Evolutionary conservation across 2,329 filamentous ascomycete genomes (phyloP).

Genomic region (Didymella lethalis): DNA sequence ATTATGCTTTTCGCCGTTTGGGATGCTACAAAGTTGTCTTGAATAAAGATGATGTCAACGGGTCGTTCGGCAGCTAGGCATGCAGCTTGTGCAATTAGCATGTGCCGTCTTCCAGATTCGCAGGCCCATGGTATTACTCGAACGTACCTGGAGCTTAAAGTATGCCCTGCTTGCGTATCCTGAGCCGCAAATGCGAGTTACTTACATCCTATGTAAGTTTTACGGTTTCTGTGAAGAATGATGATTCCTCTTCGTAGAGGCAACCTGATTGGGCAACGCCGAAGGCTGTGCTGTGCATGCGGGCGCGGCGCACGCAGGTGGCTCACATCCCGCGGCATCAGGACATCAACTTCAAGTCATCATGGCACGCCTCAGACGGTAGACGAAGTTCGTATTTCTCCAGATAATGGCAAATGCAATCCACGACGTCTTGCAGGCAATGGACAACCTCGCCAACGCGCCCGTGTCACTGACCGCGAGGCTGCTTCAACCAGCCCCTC

Average conservation of each 20-base stretch:
- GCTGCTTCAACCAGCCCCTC: not conserved
- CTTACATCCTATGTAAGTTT: not conserved
- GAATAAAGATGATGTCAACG: not conserved
- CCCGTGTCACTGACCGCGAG: not conserved
- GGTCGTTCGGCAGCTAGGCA: not conserved
- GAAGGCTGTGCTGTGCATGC: not conserved
- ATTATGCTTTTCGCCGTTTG: not conserved
- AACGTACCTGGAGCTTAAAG: not conserved
- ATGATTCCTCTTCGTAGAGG: not conserved
- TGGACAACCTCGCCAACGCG: constrained; percentile 5
- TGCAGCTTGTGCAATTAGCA: not conserved
- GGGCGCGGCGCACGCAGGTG: not conserved
- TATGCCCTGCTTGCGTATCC: too few relatives aligned
- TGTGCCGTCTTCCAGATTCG: not conserved
- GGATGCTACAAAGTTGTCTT: not conserved
- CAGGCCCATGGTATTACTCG: not conserved
- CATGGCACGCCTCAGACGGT: not conserved
- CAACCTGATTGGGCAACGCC: not conserved
- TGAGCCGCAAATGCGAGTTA: not conserved
- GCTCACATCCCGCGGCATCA: not conserved
- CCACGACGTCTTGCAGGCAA: constrained; percentile 3
- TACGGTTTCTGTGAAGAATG: not conserved
- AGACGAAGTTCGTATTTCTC: not conserved
- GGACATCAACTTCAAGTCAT: not conserved
- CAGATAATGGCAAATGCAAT: not conserved